Base-by-base conservation (phyloP, 2,329 filamentous ascomycete species). In the Clonostachys sp. region DNA sequence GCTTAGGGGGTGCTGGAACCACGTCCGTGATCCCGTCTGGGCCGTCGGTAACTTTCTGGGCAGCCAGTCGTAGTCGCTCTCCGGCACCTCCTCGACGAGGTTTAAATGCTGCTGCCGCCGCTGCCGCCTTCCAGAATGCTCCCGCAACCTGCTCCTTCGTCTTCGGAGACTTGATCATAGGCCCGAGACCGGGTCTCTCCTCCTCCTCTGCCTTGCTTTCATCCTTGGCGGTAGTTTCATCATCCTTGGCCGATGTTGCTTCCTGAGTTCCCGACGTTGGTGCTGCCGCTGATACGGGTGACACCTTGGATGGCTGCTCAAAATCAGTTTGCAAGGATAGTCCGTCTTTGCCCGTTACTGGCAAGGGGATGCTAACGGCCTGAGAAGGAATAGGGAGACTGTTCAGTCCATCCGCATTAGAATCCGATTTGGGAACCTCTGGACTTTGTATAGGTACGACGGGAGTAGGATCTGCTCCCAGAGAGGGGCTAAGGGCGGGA, bases 11-110 rank as follows among this genome's bases (percentile, higher is more conserved):
- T 5, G 91, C 88, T 20, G 89, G 89, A 18, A 96, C 87, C 36
- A 96, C 91, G 38, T 86, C 81, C 12, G 86, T 95, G 53, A 96
- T 95, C 3, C 91, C 92, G 68, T 96, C 91, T 7, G 90, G 87
- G 6, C 87, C 90, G 20, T 86, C 80, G 4, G 68, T 69, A n/a
- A 67, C 64, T 48, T 78, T 81, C 39, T 50, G 45, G 10, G 42
- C 47, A 35, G 77, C 74, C 45, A 84, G 80, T 47, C 86, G 75
- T 46, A 95, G 71, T 45, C 87, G 85, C 51, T 95, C 90, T 45
- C 84, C 91, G 18, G 90, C 91, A 53, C 91, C 92, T 48, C 92
- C 92, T 34, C 86, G 84, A 49, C 92, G 83, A 17, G 92, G 92
- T 60, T 92, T 95, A 70, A 97, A 97, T 2, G 78, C 77, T 36